A percentile compares a stretch with the other conserved stretches of the same genome.
Evolutionary conservation across 805 yeast genomes (phyloP).

Genomic region (Cyberlindnera amylophila): DNA sequence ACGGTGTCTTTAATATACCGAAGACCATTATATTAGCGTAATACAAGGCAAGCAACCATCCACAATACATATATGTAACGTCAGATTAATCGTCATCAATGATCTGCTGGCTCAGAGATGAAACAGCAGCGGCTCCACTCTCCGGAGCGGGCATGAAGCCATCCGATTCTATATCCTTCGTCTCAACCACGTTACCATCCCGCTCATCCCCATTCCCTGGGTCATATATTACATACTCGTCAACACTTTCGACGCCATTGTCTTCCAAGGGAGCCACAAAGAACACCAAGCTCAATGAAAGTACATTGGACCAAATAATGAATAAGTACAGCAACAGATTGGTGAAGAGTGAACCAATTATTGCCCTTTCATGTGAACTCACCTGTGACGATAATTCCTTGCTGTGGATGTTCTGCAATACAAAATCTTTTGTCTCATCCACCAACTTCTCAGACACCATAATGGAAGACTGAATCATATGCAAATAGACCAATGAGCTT

Average conservation of each 20-base stretch:
- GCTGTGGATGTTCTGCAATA: constrained; percentile 8
- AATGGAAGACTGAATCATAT: constrained; percentile 2
- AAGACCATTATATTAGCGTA: too few species aligned
- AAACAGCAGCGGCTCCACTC: too few species aligned
- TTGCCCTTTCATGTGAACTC: constrained; percentile 1
- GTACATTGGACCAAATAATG: constrained; percentile 7
- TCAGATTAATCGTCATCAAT: too few species aligned
- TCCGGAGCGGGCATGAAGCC: background rate
- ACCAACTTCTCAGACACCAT: constrained; percentile 2
- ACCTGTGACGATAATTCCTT: constrained; percentile 2
- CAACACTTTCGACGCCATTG: constrained; percentile 6
- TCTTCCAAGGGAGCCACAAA: constrained; percentile 8
- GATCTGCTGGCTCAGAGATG: too few species aligned
- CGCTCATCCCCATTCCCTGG: background rate
- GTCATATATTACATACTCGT: constrained; percentile 6
- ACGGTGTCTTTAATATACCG: too few species aligned
- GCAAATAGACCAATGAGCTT: constrained; percentile 14
- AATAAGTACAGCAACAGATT: constrained; percentile 11
- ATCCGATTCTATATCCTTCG: background rate
- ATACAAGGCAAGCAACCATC: too few species aligned
- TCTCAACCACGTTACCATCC: too few species aligned
- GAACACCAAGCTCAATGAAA: constrained; percentile 6
- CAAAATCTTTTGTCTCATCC: constrained; percentile 9
- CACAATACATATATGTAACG: too few species aligned
- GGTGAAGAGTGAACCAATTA: constrained; percentile 5